Evolutionary conservation across 495 filamentous ascomycete genomes (phyloP).

Genomic region (Darksidea phi): DNA sequence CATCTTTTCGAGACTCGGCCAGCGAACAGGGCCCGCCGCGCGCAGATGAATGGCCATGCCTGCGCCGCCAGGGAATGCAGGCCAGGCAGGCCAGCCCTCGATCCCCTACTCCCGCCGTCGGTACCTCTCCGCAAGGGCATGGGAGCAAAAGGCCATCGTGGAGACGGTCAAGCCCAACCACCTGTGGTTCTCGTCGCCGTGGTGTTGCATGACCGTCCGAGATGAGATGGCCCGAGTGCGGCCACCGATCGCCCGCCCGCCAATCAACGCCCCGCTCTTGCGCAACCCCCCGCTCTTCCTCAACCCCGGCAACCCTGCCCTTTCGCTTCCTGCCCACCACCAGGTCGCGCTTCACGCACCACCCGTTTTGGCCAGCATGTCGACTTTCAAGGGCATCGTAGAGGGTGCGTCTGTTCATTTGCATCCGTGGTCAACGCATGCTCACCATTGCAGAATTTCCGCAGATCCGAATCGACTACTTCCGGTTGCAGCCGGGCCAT

Average conservation of each 20-base stretch:
- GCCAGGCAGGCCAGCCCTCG: not conserved
- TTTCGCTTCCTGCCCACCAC: not conserved
- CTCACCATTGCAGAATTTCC: constrained; percentile 59
- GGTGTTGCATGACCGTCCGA: not conserved
- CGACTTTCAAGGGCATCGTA: constrained; percentile 75
- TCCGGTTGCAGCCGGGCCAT: constrained; percentile 57
- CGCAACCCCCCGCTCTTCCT: not conserved
- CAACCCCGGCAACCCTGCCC: not conserved
- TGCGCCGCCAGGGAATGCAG: not conserved
- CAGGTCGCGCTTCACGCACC: constrained; percentile 5
- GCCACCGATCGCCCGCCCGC: not conserved
- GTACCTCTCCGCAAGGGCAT: not conserved
- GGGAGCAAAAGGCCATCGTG: not conserved
- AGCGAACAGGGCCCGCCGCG: constrained; percentile 7
- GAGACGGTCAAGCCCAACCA: not conserved
- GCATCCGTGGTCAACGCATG: constrained; percentile 1
- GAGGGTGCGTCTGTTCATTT: constrained; percentile 46
- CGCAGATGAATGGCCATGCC: not conserved
- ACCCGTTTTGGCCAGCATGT: constrained; percentile 54
- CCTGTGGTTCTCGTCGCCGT: not conserved
- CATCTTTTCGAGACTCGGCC: constrained; percentile 7
- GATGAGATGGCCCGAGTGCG: not conserved
- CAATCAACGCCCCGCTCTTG: constrained; percentile 2
- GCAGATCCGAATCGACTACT: constrained; percentile 79
- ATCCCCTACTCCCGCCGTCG: not conserved